Percentiles rank a stretch among this genome's conserved stretches.
phyloP scores from a whole-genome alignment of 164 flowering plant species.

The Nelumbo lutea region DNA sequence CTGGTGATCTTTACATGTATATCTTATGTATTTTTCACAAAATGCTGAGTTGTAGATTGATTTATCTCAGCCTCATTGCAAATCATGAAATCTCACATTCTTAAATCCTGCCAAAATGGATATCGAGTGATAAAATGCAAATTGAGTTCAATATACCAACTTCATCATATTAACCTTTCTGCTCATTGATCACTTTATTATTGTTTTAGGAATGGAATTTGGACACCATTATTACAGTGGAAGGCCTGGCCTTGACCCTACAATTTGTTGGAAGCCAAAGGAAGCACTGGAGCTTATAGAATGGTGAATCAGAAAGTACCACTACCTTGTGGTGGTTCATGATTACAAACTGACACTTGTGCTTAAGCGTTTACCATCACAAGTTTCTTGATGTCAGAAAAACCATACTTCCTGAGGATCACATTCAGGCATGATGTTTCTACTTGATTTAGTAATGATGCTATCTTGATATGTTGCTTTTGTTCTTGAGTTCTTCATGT shows the following conservation, averaged over 20 bases:
- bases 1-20: too few species aligned
- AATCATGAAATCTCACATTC: too few species aligned
- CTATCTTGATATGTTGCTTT: neutral
- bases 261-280: constrained; percentile 46
- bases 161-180: too few species aligned
- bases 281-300: constrained; percentile 74
- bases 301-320: constrained; percentile 30
- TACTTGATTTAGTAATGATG: neutral
- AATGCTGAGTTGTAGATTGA: too few species aligned
- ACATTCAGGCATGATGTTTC: constrained; percentile 57
- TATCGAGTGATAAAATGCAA: too few species aligned
- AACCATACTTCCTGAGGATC: constrained; percentile 51
- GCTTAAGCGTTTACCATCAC: constrained; percentile 14
- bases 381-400: constrained; percentile 76
- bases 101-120: too few species aligned
- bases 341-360: neutral
- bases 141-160: too few species aligned
- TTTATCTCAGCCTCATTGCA: too few species aligned
- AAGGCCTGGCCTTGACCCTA: constrained; percentile 58
- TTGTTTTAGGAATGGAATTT: constrained; percentile 71
- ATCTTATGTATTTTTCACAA: too few species aligned
- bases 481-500: neutral
- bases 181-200: neutral
- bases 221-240: constrained; percentile 76
- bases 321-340: neutral